A percentile compares a stretch with the other conserved stretches of the same genome.
Conservation (phyloP, 225 moss, liverwort and hornwort genomes). For the Physcomitrellopsis africana region DNA sequence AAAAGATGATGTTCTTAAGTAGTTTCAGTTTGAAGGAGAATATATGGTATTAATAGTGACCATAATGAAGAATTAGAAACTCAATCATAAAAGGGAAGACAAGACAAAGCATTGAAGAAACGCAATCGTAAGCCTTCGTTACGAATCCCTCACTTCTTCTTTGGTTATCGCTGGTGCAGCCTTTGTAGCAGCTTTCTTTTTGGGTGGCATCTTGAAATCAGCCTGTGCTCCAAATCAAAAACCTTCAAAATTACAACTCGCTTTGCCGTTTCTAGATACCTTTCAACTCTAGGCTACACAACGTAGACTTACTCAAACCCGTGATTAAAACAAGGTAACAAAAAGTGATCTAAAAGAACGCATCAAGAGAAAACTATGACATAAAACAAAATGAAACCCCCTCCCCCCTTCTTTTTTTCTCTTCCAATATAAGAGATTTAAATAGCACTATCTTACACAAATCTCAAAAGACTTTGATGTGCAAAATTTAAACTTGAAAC, state of each 20-base stretch:
- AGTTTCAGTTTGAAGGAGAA: not conserved
- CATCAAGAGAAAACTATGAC: not conserved
- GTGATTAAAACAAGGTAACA: not conserved
- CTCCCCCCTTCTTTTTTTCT: no score
- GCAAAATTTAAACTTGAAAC: not conserved
- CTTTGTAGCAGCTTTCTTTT: conserved; percentile 42
- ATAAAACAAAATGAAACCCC: no score
- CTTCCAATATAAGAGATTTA: no score
- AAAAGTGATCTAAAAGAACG: not conserved
- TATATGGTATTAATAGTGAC: not conserved
- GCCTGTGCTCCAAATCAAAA: conserved; percentile 22
- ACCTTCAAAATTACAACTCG: not conserved
- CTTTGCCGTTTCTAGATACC: not conserved
- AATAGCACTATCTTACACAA: no score
- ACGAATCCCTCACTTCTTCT: conserved; percentile 40
- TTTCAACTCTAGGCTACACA: not conserved
- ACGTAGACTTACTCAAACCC: not conserved
- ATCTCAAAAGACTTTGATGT: no score
- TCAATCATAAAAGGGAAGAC: not conserved
- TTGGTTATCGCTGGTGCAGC: conserved; percentile 34
- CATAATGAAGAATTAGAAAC: not conserved
- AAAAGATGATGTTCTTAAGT: not conserved
- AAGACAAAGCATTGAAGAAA: not conserved
- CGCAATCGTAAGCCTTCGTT: not conserved
- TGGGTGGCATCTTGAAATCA: conserved; percentile 45